A percentile compares a stretch with the other conserved stretches of the same genome.
phyloP scores from a whole-genome alignment of 345 rosid species.

The Erodium maritimum region DNA sequence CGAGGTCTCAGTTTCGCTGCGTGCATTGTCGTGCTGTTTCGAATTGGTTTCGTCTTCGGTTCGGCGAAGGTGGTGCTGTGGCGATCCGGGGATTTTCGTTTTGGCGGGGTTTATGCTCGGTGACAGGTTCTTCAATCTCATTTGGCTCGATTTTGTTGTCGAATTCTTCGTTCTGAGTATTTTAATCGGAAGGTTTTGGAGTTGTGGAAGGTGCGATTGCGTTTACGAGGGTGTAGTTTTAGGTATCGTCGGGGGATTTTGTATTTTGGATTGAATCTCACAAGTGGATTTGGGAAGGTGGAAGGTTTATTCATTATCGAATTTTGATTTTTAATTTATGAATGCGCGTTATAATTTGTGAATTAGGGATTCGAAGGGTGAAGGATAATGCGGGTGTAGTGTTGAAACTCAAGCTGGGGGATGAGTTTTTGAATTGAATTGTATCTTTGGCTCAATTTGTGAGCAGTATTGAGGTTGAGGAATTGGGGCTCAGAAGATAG shows the following conservation, averaged over 20 bases:
- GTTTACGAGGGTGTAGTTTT: not conserved
- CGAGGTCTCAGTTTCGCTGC: conserved; percentile 22
- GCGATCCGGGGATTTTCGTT: conserved; percentile 19
- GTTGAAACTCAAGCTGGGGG: not conserved
- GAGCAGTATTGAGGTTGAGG: not conserved
- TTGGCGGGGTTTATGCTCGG: conserved; percentile 11
- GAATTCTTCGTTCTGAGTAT: conserved; percentile 3
- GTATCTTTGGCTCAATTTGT: not conserved
- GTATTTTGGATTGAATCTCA: not conserved
- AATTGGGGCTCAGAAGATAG: not conserved
- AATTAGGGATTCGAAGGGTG: not conserved
- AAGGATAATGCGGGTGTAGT: not conserved
- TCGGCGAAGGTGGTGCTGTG: not conserved
- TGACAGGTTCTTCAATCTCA: not conserved
- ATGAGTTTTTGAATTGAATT: not conserved
- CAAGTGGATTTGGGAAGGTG: not conserved
- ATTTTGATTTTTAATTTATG: not conserved
- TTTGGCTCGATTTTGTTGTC: conserved; percentile 4
- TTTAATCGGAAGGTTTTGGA: not conserved
- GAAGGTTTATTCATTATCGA: not conserved
- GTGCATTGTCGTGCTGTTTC: not conserved
- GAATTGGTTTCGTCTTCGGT: not conserved
- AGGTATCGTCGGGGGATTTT: no score
- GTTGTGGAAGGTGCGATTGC: not conserved
- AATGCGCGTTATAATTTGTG: not conserved